Percentiles rank a stretch among this genome's conserved stretches.
Conservation (phyloP, 2,329 filamentous ascomycete genomes). For the Periconia macrospinosa region DNA sequence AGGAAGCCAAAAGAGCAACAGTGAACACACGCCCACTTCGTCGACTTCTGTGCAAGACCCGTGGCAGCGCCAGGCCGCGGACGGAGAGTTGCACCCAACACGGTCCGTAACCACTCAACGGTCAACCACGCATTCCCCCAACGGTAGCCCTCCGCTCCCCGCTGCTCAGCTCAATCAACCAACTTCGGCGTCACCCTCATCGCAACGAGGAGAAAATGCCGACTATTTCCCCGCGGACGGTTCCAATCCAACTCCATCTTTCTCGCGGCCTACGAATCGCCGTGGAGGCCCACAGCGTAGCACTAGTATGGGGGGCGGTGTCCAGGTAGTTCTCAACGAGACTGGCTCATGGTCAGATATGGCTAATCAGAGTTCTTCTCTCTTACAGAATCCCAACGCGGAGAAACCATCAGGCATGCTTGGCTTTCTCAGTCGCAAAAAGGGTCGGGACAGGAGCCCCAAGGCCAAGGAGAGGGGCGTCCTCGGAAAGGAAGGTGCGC, state of each 20-base stretch:
- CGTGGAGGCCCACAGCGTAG: conserved; percentile 68
- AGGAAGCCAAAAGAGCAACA: conserved; percentile 38
- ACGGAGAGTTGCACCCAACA: conserved; percentile 42
- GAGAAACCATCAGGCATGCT: conserved; percentile 76
- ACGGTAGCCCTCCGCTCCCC: conserved; percentile 50
- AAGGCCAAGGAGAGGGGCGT: conserved; percentile 94
- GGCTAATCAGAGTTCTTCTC: conserved; percentile 77
- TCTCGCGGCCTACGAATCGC: conserved; percentile 47
- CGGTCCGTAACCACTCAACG: conserved; percentile 40
- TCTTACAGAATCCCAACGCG: conserved; percentile 50
- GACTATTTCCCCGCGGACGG: conserved; percentile 40
- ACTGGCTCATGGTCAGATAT: conserved; percentile 89
- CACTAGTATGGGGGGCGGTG: conserved; percentile 76
- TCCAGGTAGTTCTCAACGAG: conserved; percentile 89
- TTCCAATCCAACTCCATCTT: conserved; percentile 31
- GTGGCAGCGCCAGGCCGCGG: conserved; percentile 33
- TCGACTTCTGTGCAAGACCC: conserved; percentile 35
- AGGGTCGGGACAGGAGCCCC: conserved; percentile 85
- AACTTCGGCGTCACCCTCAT: conserved; percentile 32
- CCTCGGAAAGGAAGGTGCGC: conserved; percentile 89
- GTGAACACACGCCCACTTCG: conserved; percentile 35
- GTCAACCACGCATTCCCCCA: conserved; percentile 51
- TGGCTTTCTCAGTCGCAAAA: conserved; percentile 86
- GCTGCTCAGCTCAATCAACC: conserved; percentile 27
- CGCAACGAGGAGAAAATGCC: conserved; percentile 37